phyloP scores from a whole-genome alignment of 768 basidiomycete genomes.

The Boletus huronensis region DNA sequence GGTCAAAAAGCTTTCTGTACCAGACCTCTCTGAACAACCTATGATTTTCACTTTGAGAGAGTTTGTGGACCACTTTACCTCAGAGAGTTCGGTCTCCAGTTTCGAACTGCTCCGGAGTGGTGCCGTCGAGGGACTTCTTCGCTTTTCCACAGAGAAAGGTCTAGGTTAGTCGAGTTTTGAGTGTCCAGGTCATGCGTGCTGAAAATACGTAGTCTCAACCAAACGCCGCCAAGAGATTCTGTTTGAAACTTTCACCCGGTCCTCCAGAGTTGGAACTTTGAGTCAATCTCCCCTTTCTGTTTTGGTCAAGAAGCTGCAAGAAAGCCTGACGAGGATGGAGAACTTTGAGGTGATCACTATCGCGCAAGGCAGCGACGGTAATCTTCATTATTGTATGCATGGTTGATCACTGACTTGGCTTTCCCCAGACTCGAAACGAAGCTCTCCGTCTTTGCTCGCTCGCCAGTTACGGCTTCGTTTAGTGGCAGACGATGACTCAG shows the following conservation, averaged over 20 bases:
- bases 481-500: slow-evolving; percentile 84
- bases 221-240: slow-evolving; percentile 72
- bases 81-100: slow-evolving; percentile 81
- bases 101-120: slow-evolving; percentile 96
- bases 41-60: slow-evolving; percentile 60
- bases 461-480: slow-evolving; percentile 87
- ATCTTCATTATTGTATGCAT: slow-evolving; percentile 2
- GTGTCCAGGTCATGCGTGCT: slow-evolving; percentile 1
- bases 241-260: slow-evolving; percentile 70
- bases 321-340: slow-evolving; percentile 93
- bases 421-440: slow-evolving; percentile 76
- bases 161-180: slow-evolving; percentile 7
- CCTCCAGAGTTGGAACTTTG: slow-evolving; percentile 40
- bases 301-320: slow-evolving; percentile 94
- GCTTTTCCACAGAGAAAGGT: slow-evolving; percentile 72
- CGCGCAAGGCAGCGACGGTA: slow-evolving; percentile 77
- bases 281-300: slow-evolving; percentile 63
- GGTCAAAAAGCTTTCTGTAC: slow-evolving; percentile 58
- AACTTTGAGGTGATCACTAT: slow-evolving; percentile 93
- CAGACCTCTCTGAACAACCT: slow-evolving; percentile 58
- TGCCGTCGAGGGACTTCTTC: slow-evolving; percentile 80
- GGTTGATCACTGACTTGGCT: slow-evolving; percentile 1
- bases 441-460: slow-evolving; percentile 87
- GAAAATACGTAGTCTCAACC: slow-evolving; percentile 49
- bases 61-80: slow-evolving; percentile 78